Evolutionary conservation across 306 rosid genomes (phyloP), one percentile per base, ranked within the genome.

Genomic region (Lathyrus oleraceus): DNA sequence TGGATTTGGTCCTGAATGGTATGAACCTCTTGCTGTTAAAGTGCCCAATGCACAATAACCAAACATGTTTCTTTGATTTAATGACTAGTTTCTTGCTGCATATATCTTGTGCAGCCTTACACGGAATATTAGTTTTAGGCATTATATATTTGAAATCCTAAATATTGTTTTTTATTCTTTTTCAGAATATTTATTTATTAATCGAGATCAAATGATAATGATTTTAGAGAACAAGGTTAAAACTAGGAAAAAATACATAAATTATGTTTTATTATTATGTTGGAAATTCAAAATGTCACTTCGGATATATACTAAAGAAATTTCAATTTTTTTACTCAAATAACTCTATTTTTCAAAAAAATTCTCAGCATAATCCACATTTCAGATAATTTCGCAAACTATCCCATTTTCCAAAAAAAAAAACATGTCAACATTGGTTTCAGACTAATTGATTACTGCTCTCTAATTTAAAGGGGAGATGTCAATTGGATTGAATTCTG

Each of bases 1-100:
- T 42, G 95, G 95, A 64, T 92, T 89, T 77, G 96, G 92, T 27
- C 92, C 89, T 8, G 78, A 73, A 17, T 92, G 96, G 98, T 92
- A 92, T 75, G 88, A 89, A 86, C 95, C 91, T 2, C 96, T 92
- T 72, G 89, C 95, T 73, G 72, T 78, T 76, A 87, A 89, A 82
- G 87, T 81, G 61, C 49, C 35, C 47, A 64, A 77, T 64, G 35
- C 74, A 27, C 42, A 62, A 14, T 73, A 54, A 56, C 20, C 8
- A 45, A 61, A 40, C 38, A 56, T 38, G 49, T 48, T 23, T 7
- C 10, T 35, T 8, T 35, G 9, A 35, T 35, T 32, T 35, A 35
- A 35, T 35, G 47, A 27, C 17, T 10, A 48, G 64, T 39, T 73
- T 57, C 61, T 23, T 32, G 20, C 7, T 70, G 16, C 69, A 28